Conservation (phyloP, 345 rosid genomes). For the Murraya koenigii region DNA sequence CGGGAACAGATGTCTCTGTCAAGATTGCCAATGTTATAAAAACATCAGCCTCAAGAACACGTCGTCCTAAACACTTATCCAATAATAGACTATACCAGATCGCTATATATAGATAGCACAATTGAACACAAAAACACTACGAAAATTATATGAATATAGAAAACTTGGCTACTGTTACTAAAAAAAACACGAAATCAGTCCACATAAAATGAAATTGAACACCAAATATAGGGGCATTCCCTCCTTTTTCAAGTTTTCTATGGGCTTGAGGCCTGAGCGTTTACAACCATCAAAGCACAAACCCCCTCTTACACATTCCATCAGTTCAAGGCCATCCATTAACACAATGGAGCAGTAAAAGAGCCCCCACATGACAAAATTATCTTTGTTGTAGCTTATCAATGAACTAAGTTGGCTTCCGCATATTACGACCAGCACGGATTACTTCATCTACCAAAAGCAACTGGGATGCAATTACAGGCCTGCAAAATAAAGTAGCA, state of each 20-base stretch:
- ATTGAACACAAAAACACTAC: background rate
- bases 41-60: no score
- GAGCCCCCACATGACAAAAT: background rate
- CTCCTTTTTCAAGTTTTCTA: background rate
- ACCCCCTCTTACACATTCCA: background rate
- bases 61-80: no score
- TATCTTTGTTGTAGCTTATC: background rate
- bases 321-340: background rate
- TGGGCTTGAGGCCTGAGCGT: background rate
- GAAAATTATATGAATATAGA: background rate
- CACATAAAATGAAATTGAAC: background rate
- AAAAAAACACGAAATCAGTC: background rate
- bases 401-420: slow-evolving; percentile 73
- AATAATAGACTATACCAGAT: no score
- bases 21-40: no score
- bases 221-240: background rate
- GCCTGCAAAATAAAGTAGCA: slow-evolving; percentile 48
- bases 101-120: background rate
- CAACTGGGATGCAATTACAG: slow-evolving; percentile 90
- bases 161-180: background rate
- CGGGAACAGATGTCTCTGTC: no score
- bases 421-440: slow-evolving; percentile 95
- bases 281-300: background rate
- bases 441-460: slow-evolving; percentile 96
- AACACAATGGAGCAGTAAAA: background rate